phyloP scores from a whole-genome alignment of 2,329 filamentous ascomycete species.

The Epichloe uncinata region DNA sequence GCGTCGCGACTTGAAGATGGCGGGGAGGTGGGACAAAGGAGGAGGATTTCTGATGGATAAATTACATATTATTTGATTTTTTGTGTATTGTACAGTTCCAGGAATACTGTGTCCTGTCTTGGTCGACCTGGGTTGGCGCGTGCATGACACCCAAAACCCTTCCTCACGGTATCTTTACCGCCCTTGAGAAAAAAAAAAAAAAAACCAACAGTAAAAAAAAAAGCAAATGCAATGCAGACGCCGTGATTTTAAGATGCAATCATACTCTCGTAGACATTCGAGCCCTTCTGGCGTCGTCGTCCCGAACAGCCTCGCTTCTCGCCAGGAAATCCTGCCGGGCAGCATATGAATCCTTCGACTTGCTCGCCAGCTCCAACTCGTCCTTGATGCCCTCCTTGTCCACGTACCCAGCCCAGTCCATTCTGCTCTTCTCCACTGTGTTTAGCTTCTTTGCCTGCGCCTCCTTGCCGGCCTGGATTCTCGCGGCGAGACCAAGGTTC shows the following conservation, averaged over 20 bases:
- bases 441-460: slow-evolving; percentile 51
- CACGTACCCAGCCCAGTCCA: slow-evolving; percentile 62
- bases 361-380: slow-evolving; percentile 51
- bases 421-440: slow-evolving; percentile 57
- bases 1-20: no score
- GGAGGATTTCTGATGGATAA: no score
- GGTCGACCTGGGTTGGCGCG: no score
- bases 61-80: no score
- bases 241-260: slow-evolving; percentile 1
- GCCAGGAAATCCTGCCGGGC: slow-evolving; percentile 52
- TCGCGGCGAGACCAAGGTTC: slow-evolving; percentile 39
- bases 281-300: slow-evolving; percentile 44
- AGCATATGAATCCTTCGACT: slow-evolving; percentile 50
- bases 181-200: neutral
- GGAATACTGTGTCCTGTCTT: no score
- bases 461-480: slow-evolving; percentile 33
- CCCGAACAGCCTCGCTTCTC: slow-evolving; percentile 47
- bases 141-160: no score
- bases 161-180: no score
- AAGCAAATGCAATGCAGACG: neutral
- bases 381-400: slow-evolving; percentile 59
- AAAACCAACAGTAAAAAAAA: no score
- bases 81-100: no score
- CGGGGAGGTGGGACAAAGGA: no score
- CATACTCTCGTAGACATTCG: slow-evolving; percentile 29